Evolutionary conservation across 2,329 filamentous ascomycete species (phyloP).

Genomic region (Fusarium azukiicola): DNA sequence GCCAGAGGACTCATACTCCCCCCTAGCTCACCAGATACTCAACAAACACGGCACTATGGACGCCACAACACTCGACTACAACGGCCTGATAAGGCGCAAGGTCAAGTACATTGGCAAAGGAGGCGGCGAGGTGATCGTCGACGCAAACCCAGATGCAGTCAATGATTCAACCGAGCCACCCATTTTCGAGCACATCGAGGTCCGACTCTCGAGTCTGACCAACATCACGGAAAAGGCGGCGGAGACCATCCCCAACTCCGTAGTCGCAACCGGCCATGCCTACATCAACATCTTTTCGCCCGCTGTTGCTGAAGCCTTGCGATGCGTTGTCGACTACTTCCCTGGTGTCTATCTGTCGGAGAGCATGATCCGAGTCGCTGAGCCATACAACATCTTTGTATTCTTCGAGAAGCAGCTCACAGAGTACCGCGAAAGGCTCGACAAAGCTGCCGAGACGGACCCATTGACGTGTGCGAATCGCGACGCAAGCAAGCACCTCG

Average conservation of each 20-base stretch:
- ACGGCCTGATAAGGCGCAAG: not conserved
- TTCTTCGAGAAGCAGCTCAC: slow-evolving; percentile 3
- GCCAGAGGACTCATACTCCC: not conserved
- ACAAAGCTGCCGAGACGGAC: not conserved
- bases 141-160: not conserved
- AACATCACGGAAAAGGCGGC: not conserved
- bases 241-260: not conserved
- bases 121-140: not conserved
- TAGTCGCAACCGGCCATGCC: not conserved
- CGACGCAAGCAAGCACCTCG: not conserved
- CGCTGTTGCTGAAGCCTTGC: slow-evolving; percentile 1
- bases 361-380: not conserved
- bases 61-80: not conserved
- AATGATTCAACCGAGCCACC: not conserved
- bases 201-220: not conserved
- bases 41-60: not conserved
- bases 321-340: slow-evolving; percentile 12
- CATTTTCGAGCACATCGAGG: not conserved
- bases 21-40: not conserved
- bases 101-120: slow-evolving; percentile 12
- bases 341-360: not conserved
- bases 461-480: not conserved
- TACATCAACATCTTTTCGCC: slow-evolving; percentile 12
- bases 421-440: not conserved
- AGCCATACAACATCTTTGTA: slow-evolving; percentile 7